Conservation (phyloP, 371 early-diverging fungal genomes). For the Rhizopus arrhizus region DNA sequence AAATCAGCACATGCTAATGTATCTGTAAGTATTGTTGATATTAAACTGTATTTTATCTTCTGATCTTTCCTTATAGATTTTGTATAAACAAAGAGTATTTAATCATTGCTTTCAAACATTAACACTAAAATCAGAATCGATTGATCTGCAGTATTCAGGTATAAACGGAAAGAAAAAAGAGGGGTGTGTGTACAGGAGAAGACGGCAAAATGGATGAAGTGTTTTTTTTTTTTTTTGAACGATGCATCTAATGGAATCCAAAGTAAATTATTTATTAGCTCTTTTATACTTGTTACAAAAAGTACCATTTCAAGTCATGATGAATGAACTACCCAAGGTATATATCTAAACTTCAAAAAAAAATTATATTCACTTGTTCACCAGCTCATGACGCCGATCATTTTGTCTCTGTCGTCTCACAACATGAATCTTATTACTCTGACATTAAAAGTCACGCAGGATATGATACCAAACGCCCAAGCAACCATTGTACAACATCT, state of each 20-base stretch:
- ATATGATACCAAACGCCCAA: slow-evolving; percentile 25
- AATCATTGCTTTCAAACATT: slow-evolving; percentile 64
- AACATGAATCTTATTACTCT: slow-evolving; percentile 21
- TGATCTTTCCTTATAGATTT: slow-evolving; percentile 43
- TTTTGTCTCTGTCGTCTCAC: slow-evolving; percentile 26
- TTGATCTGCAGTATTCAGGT: slow-evolving; percentile 19
- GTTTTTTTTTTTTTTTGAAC: neutral
- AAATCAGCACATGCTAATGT: slow-evolving; percentile 65
- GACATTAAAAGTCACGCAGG: slow-evolving; percentile 28
- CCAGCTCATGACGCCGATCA: slow-evolving; percentile 36
- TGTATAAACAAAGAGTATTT: slow-evolving; percentile 79
- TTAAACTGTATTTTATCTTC: neutral
- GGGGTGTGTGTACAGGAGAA: neutral
- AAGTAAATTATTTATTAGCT: slow-evolving; percentile 59
- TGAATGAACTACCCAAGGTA: slow-evolving; percentile 70
- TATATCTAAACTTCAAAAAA: slow-evolving; percentile 12
- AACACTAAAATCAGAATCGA: slow-evolving; percentile 28
- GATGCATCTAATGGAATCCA: slow-evolving; percentile 15
- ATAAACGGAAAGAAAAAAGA: neutral
- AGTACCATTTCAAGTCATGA: slow-evolving; percentile 71
- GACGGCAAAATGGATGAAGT: too few species aligned
- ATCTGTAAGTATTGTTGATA: slow-evolving; percentile 42
- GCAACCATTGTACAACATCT: slow-evolving; percentile 18
- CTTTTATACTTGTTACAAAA: slow-evolving; percentile 74
- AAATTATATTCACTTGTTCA: slow-evolving; percentile 1